phyloP scores from a whole-genome alignment of 2,329 filamentous ascomycete genomes.

The Ceratocystis diversiconidia region DNA sequence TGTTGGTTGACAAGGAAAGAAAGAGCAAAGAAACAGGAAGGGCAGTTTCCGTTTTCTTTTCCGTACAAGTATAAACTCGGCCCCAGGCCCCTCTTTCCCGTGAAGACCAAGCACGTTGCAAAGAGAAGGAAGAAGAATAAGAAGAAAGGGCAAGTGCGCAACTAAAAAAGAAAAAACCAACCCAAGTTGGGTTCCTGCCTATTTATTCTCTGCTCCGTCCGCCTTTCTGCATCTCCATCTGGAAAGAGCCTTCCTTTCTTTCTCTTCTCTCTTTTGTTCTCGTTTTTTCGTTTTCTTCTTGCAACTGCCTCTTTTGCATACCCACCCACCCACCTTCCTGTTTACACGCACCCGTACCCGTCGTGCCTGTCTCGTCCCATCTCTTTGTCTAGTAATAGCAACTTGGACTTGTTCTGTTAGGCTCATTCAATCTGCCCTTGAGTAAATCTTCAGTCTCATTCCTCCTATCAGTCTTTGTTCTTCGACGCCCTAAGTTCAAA shows the following conservation, averaged over 20 bases:
- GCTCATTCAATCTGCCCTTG: neutral
- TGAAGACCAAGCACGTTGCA: neutral
- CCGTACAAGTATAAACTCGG: constrained; percentile 7
- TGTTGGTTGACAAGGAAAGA: constrained; percentile 7
- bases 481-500: neutral
- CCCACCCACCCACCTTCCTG: neutral
- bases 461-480: neutral
- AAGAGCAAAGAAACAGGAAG: neutral
- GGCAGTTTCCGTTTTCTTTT: constrained; percentile 1
- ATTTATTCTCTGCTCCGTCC: neutral
- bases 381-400: neutral
- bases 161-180: neutral
- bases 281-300: neutral
- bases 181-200: neutral
- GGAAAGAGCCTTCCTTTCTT: neutral
- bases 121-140: no score
- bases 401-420: neutral
- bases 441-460: neutral
- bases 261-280: neutral
- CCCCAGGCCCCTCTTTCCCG: constrained; percentile 1
- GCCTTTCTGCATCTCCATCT: neutral
- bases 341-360: neutral
- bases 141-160: neutral
- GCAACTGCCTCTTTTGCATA: neutral
- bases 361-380: neutral